Evolutionary conservation across 2,329 filamentous ascomycete species (phyloP).

Genomic region (Fusarium sp.): DNA sequence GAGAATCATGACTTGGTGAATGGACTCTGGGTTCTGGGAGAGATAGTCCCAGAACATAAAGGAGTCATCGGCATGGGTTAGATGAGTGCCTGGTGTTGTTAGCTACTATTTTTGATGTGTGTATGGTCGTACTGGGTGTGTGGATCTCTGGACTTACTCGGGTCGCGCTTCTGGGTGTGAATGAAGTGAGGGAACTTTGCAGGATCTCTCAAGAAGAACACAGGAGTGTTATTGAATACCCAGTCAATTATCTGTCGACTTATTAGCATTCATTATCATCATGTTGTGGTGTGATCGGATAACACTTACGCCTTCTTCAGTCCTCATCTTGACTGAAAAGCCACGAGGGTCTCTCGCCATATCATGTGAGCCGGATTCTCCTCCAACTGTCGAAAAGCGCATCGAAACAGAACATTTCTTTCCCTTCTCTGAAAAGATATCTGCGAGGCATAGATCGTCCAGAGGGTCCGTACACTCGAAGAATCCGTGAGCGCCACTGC

Average conservation of each 20-base stretch:
- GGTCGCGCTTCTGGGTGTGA: constrained; percentile 82
- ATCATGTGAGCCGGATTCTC: constrained; percentile 80
- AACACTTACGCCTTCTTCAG: constrained; percentile 54
- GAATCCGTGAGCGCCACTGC: constrained; percentile 68
- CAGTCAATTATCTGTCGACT: not conserved
- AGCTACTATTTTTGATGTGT: not conserved
- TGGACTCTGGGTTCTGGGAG: constrained; percentile 70
- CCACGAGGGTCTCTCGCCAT: constrained; percentile 80
- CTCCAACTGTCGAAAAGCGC: constrained; percentile 83
- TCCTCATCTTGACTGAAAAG: constrained; percentile 81
- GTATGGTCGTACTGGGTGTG: too few species aligned
- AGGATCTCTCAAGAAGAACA: constrained; percentile 83
- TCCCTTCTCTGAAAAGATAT: constrained; percentile 71
- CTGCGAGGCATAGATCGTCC: constrained; percentile 68
- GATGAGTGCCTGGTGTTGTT: constrained; percentile 63
- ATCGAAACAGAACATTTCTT: constrained; percentile 78
- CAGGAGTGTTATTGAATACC: constrained; percentile 70
- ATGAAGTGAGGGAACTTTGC: constrained; percentile 82
- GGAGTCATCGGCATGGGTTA: constrained; percentile 58
- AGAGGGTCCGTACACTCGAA: constrained; percentile 64
- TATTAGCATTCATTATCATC: not conserved
- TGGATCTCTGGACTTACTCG: constrained; percentile 47
- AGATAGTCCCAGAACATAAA: constrained; percentile 63
- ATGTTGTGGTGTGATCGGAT: not conserved
- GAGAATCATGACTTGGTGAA: constrained; percentile 72